Evolutionary conservation across 2,329 filamentous ascomycete species (phyloP), one percentile per base, ranked within the genome.

Genomic region (Paecilomyces formosus): DNA sequence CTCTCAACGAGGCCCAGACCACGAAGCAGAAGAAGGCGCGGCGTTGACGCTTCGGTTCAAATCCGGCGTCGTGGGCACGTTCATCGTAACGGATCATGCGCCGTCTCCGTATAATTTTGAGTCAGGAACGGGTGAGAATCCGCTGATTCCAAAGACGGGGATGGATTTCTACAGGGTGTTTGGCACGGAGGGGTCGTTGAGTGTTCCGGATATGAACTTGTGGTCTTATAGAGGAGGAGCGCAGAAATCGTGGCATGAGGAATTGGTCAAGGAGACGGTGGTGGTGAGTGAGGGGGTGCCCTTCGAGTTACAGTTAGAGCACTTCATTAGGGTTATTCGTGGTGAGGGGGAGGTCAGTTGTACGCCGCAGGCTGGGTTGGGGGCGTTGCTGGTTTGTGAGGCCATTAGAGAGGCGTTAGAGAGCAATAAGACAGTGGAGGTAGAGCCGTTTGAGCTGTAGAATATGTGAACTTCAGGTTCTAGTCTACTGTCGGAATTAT

Each of bases 101-200:
- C 77, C 81, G 0, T 80, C 78, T 0, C 79, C 81, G 1, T 78
- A 83, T 65, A 81, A 76, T 58, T 85, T 85, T 54, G 83, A 85
- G 65, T 69, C 75, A 1, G 83, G 81, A 0, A 85, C 83, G 0
- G 82, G 82, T 1, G 84, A 86, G 69, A 86, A 85, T 59, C 81
- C 82, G 0, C 66, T 74, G 0, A 79, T 85, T 54, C 78, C 81
- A 0, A 67, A 69, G 7, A 67, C 13, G 1, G 71, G 66, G 0
- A 70, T 69, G 59, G 78, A 77, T 61, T 79, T 82, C 55, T 85
- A 84, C 59, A 76, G 81, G 0, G 78, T 85, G n/a, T 80, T 85
- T 60, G 82, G 82, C 0, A 79, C 78, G 0, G 69, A 81, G 2
- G 82, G 70, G 0, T 77, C 74, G 21, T 64, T 85, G 1, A 83